Evolutionary conservation across 805 yeast genomes (phyloP), one percentile per base, ranked within the genome.

Genomic region (Metschnikowia bowlesiae): DNA sequence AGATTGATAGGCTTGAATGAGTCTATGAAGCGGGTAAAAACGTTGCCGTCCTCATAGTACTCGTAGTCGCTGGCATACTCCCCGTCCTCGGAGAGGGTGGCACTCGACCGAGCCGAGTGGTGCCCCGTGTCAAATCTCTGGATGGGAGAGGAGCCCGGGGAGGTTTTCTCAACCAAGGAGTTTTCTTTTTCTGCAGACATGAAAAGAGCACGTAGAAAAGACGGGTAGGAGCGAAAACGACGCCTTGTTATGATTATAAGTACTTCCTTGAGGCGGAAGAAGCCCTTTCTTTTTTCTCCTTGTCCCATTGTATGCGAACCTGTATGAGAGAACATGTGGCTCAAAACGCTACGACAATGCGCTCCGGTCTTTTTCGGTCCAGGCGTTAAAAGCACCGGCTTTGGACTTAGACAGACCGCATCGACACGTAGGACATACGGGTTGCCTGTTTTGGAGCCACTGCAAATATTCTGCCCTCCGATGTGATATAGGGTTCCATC

Each of bases 1-100:
- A 71, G 59, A 50, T 70, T 50, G 40, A 69, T 63, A 10, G 74
- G 74, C 51, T 65, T 70, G 63, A 73, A 73, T 5, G 73, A 65
- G 52, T 73, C 69, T 18, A 68, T 44, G 37, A 71, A 62, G 26
- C 67, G 58, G 37, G 39, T 22, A 46, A 56, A 55, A 1, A 53
- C 50, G 9, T 53, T 57, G 30, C 59, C 62, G 44, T 57, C 50
- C 11, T 44, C 48, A 30, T 46, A 28, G 22, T 47, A 36, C 6
- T 33, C 18, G 28, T 50, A 50, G n/a, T 14, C n/a, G 13, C 28
- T 8, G 5, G 22, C 7, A 34, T 35, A 44, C 3, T 44, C 40
- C 3, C 28, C 46, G 28, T 28, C 28, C 18, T 35, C 46, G 45
- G 45, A 32, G 16, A 44, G 29, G 11, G 46, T 5, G 9, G 34